Evolutionary conservation across 148 eudicot species (phyloP), one percentile per base, ranked within the genome.

Genomic region (Pharnaceum exiguum): DNA sequence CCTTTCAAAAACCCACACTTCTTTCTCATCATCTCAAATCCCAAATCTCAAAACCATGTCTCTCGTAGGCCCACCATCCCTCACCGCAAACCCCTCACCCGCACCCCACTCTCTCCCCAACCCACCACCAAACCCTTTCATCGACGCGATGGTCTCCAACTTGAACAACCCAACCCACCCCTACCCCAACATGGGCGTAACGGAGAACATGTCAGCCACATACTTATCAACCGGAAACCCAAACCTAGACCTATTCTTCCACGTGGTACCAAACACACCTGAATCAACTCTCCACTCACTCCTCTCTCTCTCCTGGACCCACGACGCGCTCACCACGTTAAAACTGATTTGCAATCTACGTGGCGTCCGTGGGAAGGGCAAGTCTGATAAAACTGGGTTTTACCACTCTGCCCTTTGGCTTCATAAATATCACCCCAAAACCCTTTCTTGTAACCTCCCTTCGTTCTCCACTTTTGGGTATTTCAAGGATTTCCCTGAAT

Each of bases 401-500:
- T 70, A 70, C 12, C 18, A 45, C 8, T 58, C 69, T 0, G 69
- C 69, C 0, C 7, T 63, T n/a, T 70, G 74, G 74, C 43, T 70
- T 0, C 74, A 70, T 5, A 10, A 27, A 2, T 6, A 51, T 13
- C 74, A 70, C 25, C 74, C 73, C 2, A 62, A 69, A 33, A 62
- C 73, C 10, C 57, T 69, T 1, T 62, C 73, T 1, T 69, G 57
- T 24, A 69, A 69, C 31, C 51, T 69, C 0, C 10, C 11, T 2
- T 11, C 19, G 1, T 61, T 69, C 2, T 56, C 37, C 2, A 51
- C 55, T 3, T 69, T 69, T 8, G 73, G 73, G 22, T 69, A 46
- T 18, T 62, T 69, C 5, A 69, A 69, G 62, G 73, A 69, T 29
- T 48, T 69, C 5, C 73, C 68, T 4, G 68, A 69, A 63, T 39